Conservation (phyloP, 140 eudicot genomes). For the Ambrosia hybrid region DNA sequence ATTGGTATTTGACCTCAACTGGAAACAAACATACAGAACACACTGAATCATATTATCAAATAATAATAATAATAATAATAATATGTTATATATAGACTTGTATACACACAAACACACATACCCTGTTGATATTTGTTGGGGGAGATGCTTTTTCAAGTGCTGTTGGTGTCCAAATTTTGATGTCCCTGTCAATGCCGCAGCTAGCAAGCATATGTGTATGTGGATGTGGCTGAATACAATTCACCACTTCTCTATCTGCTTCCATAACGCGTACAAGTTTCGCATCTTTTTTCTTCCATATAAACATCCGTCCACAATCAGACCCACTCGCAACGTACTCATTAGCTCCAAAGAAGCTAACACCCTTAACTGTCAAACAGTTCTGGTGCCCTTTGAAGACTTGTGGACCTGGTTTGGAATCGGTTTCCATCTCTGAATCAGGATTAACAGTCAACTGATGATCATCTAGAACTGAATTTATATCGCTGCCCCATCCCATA, state of each 20-base stretch:
- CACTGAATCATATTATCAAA: background rate
- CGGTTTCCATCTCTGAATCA: slow-evolving; percentile 40
- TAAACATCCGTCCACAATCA: slow-evolving; percentile 89
- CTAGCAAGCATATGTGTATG: slow-evolving; percentile 75
- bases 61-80: background rate
- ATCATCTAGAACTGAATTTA: slow-evolving; percentile 32
- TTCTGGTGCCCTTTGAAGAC: slow-evolving; percentile 81
- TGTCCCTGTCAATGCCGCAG: slow-evolving; percentile 77
- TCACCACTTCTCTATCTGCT: slow-evolving; percentile 79
- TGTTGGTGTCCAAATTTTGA: slow-evolving; percentile 88
- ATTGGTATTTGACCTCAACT: slow-evolving; percentile 53
- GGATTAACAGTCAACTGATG: slow-evolving; percentile 24
- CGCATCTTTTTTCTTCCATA: slow-evolving; percentile 82
- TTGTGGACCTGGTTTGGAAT: slow-evolving; percentile 52
- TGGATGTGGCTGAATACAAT: slow-evolving; percentile 86
- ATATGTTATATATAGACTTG: background rate
- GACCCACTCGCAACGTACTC: slow-evolving; percentile 88
- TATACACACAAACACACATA: background rate
- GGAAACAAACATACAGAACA: slow-evolving; percentile 34
- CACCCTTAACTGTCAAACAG: slow-evolving; percentile 78
- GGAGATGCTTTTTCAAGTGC: slow-evolving; percentile 65
- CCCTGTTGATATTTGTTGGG: slow-evolving; percentile 69
- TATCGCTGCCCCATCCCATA: slow-evolving; percentile 65
- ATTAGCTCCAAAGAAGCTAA: slow-evolving; percentile 78
- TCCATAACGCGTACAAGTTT: slow-evolving; percentile 79